Base-by-base conservation (phyloP, 2,329 filamentous ascomycete species). In the Trematosphaeria pertusa region DNA sequence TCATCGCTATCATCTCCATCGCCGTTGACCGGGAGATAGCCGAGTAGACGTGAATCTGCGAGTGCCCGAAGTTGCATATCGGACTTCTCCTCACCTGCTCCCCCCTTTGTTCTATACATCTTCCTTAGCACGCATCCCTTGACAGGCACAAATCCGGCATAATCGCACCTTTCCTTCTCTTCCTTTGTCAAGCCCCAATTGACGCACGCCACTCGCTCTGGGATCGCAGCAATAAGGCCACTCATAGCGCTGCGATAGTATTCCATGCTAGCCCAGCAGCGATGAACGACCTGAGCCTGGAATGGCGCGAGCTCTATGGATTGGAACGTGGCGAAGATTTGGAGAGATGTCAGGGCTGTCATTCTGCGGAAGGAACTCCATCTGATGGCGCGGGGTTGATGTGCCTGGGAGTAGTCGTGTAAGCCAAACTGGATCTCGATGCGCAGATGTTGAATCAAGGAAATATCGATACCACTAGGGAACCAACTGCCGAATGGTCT, bases 91-190 rank as follows among this genome's bases (percentile, higher is more conserved):
- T n/a, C n/a, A n/a, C n/a, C n/a, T n/a, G n/a, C n/a, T n/a, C n/a
- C n/a, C n/a, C n/a, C n/a, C n/a, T n/a, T n/a, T n/a, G n/a, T n/a
- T n/a, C n/a, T n/a, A n/a, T n/a, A 33, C 11, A 42, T 42, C 28
- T 42, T 34, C 20, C 26, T 22, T 14, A 42, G 26, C 10, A 42
- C 30, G 28, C 30, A 34, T 33, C 28, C 28, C 15, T 42, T 34
- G 6, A 28, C 31, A 36, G 12, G 14, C 14, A 6, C 9, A 11
- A 18, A n/a, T 9, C 42, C 42, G 12, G 8, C 42, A 30, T 44
- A 32, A 19, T 28, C 24, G 8, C 24, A 7, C 7, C 12, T 8
- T 12, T 28, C 24, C 24, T 12, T 28, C 24, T 28, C 24, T 28
- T 28, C 12, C 8, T 8, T 28, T 7, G 24, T 8, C 7, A 12